Base-by-base conservation (phyloP, 1,139 yeast species). In the Wickerhamiella infanticola region DNA sequence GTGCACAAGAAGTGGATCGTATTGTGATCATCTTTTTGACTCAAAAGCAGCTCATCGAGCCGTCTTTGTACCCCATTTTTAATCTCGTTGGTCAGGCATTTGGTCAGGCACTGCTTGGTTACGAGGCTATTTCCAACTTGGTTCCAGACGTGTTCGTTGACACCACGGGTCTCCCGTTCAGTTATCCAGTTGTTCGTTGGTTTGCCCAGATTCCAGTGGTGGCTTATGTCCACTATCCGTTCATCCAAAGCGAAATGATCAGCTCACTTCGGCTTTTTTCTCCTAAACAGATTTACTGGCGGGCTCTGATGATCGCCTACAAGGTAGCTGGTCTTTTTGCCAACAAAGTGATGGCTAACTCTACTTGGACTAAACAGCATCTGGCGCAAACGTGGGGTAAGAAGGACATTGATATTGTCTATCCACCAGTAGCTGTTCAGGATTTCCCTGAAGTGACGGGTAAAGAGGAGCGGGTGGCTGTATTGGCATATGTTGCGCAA, bases 121-220 rank as follows among this genome's bases (percentile, higher is more conserved):
- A 76, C 45, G 93, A 83, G 58, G 95, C 95, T 0, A 60, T 85
- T 48, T 64, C 67, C 50, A 73, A 72, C 53, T 69, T 84, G 39
- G 70, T 81, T 5, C 96, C 97, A 0, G 97, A 90, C 61, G 72
- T 86, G n/a, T 86, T 88, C 77, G 70, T 90, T 35, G 98, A 93
- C 58, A 88, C 98, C 1, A 81, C 85, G 72, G 98, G 98, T 0
- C 76, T 84, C 50, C 97, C 98, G 0, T 90, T 90, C 47, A 68
- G 81, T 33, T 86, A 86, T 60, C 82, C 83, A 0, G 56, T 79
- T 35, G 75, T 83, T 0, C 63, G 70, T 24, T 58, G 66, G 54
- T 58, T 75, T 39, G 67, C 82, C 40, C 70, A 73, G 50, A 67
- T 85, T 31, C 98, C 98, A 1, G 72, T 90, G 33, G 66, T 82